Evolutionary conservation across 768 basidiomycete species (phyloP).

Genomic region (Mycena crocata): DNA sequence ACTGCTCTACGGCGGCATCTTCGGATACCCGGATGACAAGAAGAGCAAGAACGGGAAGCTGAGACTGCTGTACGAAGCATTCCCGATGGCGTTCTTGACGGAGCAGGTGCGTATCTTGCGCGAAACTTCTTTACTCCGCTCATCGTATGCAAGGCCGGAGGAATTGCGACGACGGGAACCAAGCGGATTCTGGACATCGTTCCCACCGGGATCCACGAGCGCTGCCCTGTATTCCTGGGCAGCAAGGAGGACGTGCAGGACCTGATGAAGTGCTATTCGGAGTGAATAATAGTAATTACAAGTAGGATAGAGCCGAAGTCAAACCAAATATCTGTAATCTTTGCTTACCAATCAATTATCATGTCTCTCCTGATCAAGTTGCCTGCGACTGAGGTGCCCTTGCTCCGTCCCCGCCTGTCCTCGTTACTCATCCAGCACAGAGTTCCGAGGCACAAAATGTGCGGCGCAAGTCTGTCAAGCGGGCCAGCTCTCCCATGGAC

Average conservation of each 20-base stretch:
- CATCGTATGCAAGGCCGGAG: conserved; percentile 78
- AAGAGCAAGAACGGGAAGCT: conserved; percentile 97
- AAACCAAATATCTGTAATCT: conserved; percentile 7
- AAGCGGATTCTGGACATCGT: conserved; percentile 92
- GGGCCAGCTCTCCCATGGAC: conserved; percentile 42
- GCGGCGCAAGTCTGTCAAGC: conserved; percentile 40
- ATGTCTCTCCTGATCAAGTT: not conserved
- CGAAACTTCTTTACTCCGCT: not conserved
- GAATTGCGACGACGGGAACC: conserved; percentile 96
- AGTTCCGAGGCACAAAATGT: conserved; percentile 26
- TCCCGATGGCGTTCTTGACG: conserved; percentile 96
- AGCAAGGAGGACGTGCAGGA: conserved; percentile 94
- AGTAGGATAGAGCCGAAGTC: no score
- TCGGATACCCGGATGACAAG: conserved; percentile 98
- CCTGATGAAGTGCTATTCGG: conserved; percentile 88
- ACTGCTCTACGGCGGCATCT: conserved; percentile 96
- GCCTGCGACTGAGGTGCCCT: conserved; percentile 23
- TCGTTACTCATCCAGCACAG: conserved; percentile 26
- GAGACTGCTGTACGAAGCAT: conserved; percentile 94
- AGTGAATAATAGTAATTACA: no score
- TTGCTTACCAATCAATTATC: not conserved
- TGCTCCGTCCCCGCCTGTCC: conserved; percentile 5
- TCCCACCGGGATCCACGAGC: conserved; percentile 88
- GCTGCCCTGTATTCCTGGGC: conserved; percentile 94
- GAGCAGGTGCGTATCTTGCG: conserved; percentile 74